Evolutionary conservation across 768 basidiomycete genomes (phyloP).

Genomic region (Punctularia strigosozonata): DNA sequence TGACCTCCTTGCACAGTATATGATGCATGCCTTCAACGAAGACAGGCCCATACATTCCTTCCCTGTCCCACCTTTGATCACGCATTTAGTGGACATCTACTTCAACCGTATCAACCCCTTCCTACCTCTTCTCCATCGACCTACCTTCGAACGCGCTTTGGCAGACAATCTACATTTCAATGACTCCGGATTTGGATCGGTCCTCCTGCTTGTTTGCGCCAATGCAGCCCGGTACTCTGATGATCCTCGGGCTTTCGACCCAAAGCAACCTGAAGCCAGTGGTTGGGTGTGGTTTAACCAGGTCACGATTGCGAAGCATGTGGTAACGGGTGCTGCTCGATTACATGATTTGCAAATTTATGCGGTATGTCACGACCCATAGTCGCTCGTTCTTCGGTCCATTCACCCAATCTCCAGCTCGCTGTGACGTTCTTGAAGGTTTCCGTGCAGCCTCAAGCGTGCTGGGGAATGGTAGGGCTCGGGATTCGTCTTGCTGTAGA

Average conservation of each 20-base stretch:
- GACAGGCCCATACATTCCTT: not conserved
- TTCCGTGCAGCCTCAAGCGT: slow-evolving; percentile 14
- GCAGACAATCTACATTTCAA: slow-evolving; percentile 17
- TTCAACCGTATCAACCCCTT: slow-evolving; percentile 22
- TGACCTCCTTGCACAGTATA: not conserved
- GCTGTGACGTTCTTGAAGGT: slow-evolving; percentile 13
- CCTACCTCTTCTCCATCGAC: slow-evolving; percentile 27
- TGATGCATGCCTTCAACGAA: too few species aligned
- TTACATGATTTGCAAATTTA: slow-evolving; percentile 27
- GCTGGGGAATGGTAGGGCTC: slow-evolving; percentile 25
- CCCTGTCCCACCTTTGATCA: not conserved
- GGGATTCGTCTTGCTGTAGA: slow-evolving; percentile 27
- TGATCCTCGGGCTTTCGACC: slow-evolving; percentile 24
- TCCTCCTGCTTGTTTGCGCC: slow-evolving; percentile 30
- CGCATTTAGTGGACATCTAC: slow-evolving; percentile 9
- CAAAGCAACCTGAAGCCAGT: slow-evolving; percentile 16
- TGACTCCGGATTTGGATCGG: slow-evolving; percentile 20
- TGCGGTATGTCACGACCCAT: slow-evolving; percentile 13
- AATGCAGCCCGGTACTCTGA: slow-evolving; percentile 26
- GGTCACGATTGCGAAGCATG: slow-evolving; percentile 20
- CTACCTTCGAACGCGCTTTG: slow-evolving; percentile 23
- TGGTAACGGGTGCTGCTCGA: slow-evolving; percentile 19
- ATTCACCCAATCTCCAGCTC: slow-evolving; percentile 13
- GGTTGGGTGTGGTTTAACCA: slow-evolving; percentile 24
- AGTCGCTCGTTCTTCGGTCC: slow-evolving; percentile 13